Evolutionary conservation across 2,329 filamentous ascomycete genomes (phyloP), one percentile per base, ranked within the genome.

Genomic region (Curvularia spicifera): DNA sequence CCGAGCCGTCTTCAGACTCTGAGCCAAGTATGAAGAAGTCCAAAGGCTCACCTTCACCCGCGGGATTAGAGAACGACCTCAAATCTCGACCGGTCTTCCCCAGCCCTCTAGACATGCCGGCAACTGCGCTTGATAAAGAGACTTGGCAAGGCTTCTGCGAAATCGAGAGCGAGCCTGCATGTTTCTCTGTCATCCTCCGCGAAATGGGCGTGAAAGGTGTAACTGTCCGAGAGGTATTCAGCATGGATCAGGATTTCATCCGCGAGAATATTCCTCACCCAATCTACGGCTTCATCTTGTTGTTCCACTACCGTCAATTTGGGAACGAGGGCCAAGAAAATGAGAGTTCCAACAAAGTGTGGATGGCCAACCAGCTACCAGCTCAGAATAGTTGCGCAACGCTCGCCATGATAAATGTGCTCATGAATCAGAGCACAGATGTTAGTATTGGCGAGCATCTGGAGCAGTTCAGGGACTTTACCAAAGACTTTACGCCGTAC

Each of bases 291-390:
- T 79, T 98, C n/a, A 90, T 99, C 49, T 95, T 98, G 63, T 84
- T 97, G 1, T 97, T 92, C 69, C 86, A 89, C 57, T 97, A 81
- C 59, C 74, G 87, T 66, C 83, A 85, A 29, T 84, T 81, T 4
- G 79, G 80, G 37, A 57, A 61, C n/a, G 82, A 86, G 54, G 73
- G 78, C 5, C 74, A 75, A 65, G 85, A 79, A 69, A 78, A 82
- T 55, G 81, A 84, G 60, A 88, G 85, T 61, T 87, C 88, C 0
- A 79, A 85, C 3, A 80, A 86, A 29, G 81, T 98, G 18, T 99
- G 95, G 94, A 98, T 97, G 75, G 93, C 93, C 28, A 97, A 97
- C 70, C 94, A 96, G 79, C 89, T 91, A 46, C 74, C 73, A 5
- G 71, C 67, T 12, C 72, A 76, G 48, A 96, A 96, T 76, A 89